These are phyloP conservation scores for Hericium coralloides DNA, from an alignment of 768 basidiomycete species.

Conservation along the genomic window DNA sequence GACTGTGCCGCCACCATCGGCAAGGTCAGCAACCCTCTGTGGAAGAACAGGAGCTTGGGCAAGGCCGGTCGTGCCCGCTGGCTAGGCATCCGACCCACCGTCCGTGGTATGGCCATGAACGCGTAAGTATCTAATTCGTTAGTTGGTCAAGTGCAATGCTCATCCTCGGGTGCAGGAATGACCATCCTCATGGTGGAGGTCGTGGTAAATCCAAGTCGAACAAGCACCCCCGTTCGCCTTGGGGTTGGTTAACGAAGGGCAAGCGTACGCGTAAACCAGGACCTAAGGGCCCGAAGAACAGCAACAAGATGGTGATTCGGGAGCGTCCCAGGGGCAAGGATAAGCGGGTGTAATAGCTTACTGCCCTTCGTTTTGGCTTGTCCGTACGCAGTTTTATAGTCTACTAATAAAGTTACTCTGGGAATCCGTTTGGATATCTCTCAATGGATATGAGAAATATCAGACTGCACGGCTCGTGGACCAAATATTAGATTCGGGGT, in stretches of 20 bases:
- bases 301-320: conserved; percentile 83
- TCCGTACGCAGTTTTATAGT: too few relatives aligned
- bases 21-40: conserved; percentile 82
- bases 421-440: too few relatives aligned
- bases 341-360: conserved; percentile 20
- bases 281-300: conserved; percentile 81
- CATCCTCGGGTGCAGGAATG: conserved; percentile 39
- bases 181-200: conserved; percentile 96
- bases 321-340: conserved; percentile 74
- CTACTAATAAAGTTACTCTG: too few relatives aligned
- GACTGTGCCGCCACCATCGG: conserved; percentile 87
- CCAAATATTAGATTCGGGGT: not conserved
- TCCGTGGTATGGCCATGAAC: conserved; percentile 97
- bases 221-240: conserved; percentile 87
- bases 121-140: conserved; percentile 40
- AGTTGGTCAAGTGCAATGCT: not conserved
- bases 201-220: conserved; percentile 96
- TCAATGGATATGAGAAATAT: too few relatives aligned
- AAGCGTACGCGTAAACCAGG: conserved; percentile 90
- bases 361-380: too few relatives aligned
- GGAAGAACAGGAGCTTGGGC: conserved; percentile 77
- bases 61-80: conserved; percentile 89
- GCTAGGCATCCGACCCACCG: conserved; percentile 77
- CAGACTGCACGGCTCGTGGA: too few relatives aligned
- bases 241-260: conserved; percentile 91